Conservation (phyloP, 352 stramenopile genomes). For the Phytophthora palmivora region DNA sequence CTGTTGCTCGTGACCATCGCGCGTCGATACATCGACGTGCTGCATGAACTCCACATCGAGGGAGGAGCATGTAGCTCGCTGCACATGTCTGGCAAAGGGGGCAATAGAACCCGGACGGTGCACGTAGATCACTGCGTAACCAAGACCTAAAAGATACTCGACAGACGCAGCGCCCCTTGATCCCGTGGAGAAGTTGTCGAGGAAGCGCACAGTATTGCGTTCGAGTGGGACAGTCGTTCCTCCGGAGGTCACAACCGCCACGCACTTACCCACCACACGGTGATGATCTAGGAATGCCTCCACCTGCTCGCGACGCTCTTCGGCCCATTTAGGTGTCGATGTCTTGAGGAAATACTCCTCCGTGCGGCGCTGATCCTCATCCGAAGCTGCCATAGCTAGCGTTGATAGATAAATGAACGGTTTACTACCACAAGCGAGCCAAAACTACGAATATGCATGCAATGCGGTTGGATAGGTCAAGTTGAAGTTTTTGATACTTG, state of each 20-base stretch:
- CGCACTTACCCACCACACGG: constrained; percentile 68
- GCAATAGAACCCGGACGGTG: constrained; percentile 87
- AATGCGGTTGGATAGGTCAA: constrained; percentile 2
- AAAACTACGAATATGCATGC: too few species aligned
- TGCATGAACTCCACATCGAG: constrained; percentile 82
- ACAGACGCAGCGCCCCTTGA: constrained; percentile 83
- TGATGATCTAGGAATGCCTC: constrained; percentile 72
- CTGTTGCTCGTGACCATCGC: constrained; percentile 31
- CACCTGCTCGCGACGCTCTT: constrained; percentile 50
- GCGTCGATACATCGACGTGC: constrained; percentile 43
- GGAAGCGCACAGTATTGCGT: constrained; percentile 94
- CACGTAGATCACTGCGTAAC: constrained; percentile 98
- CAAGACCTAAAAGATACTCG: constrained; percentile 92
- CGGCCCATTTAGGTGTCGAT: constrained; percentile 43
- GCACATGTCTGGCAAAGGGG: constrained; percentile 86
- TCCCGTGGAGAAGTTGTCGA: constrained; percentile 99
- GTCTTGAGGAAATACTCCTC: constrained; percentile 67
- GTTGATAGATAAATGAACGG: too few species aligned
- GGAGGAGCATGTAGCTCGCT: constrained; percentile 52
- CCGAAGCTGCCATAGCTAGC: too few species aligned
- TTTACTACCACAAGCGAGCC: too few species aligned
- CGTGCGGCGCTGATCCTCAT: constrained; percentile 44
- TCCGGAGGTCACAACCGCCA: constrained; percentile 95
- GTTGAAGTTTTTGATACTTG: constrained; percentile 6
- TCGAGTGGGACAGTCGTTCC: constrained; percentile 97